Evolutionary conservation across 2,329 filamentous ascomycete genomes (phyloP), one percentile per base, ranked within the genome.

Genomic region (Huntiella decipiens): DNA sequence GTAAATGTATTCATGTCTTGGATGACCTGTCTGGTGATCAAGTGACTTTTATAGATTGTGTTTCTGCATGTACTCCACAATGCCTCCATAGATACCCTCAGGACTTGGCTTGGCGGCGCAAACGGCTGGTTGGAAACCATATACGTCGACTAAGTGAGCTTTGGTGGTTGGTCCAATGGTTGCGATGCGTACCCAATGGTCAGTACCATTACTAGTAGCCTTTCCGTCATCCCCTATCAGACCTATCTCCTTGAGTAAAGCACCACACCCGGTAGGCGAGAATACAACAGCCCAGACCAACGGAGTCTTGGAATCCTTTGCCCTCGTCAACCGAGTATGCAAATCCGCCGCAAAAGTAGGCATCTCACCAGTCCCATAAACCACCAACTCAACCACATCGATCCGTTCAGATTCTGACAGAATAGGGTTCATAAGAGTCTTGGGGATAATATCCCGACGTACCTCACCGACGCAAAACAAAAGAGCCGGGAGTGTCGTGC

Each of bases 141-240:
- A 84, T 1, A 66, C 69, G 15, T 67, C 64, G 12, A 65, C 58
- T 38, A 98, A 63, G 61, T 84, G 77, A 53, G 86, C 77, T 51
- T 79, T 71, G 8, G 91, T 98, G 13, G 91, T 98, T 10, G 91
- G 88, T 1, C 91, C 91, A 60, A 98, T 98, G 0, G 87, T 92
- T 11, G 80, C 84, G 50, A 96, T 67, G 51, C 73, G 76, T 1
- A 77, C 43, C 59, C 67, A 7, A 62, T 62, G 3, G 49, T 51
- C 10, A 44, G 54, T 4, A 52, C 56, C 28, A 52, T 53, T 32
- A 16, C 11, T n/a, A 13, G 48, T 40, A 4, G 35, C 34, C 11
- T 12, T 36, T 4, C 47, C 49, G 4, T 57, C 56, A 4, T 60
- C 55, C 47, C 75, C 68, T 13, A 77, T 55, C 52, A 71, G 53